Evolutionary conservation across 208 protist genomes (phyloP).

Genomic region (Crithidia mellificae): DNA sequence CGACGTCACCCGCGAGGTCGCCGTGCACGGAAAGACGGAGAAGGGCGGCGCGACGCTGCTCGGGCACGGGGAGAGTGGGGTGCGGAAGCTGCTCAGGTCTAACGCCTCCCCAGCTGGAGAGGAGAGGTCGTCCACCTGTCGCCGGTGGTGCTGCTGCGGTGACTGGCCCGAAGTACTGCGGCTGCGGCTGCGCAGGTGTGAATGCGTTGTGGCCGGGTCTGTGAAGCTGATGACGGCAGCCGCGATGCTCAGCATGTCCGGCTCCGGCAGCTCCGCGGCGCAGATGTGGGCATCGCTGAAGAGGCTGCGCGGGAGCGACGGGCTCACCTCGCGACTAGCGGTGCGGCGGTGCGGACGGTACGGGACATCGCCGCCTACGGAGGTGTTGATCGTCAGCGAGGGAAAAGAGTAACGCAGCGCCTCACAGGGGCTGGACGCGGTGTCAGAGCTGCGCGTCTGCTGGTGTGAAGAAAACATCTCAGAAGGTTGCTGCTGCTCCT

Average conservation of each 20-base stretch:
- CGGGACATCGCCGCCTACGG: neutral
- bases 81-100: constrained; percentile 24
- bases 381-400: neutral
- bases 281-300: constrained; percentile 11
- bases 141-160: too few species aligned
- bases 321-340: neutral
- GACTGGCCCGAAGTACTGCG: too few species aligned
- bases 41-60: constrained; percentile 42
- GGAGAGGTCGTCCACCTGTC: too few species aligned
- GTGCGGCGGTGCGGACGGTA: neutral
- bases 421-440: constrained; percentile 1
- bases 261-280: constrained; percentile 11
- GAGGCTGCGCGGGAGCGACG: constrained; percentile 2
- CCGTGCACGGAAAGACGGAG: constrained; percentile 28
- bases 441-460: neutral
- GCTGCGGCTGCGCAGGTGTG: too few species aligned
- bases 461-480: neutral
- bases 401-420: neutral
- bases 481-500: neutral
- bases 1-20: constrained; percentile 12
- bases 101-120: neutral
- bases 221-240: neutral
- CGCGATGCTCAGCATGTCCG: constrained; percentile 4
- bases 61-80: constrained; percentile 40
- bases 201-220: neutral